These are phyloP conservation scores for Saitozyma podzolica DNA, from an alignment of 768 basidiomycete genomes.

Conservation along the genomic window DNA sequence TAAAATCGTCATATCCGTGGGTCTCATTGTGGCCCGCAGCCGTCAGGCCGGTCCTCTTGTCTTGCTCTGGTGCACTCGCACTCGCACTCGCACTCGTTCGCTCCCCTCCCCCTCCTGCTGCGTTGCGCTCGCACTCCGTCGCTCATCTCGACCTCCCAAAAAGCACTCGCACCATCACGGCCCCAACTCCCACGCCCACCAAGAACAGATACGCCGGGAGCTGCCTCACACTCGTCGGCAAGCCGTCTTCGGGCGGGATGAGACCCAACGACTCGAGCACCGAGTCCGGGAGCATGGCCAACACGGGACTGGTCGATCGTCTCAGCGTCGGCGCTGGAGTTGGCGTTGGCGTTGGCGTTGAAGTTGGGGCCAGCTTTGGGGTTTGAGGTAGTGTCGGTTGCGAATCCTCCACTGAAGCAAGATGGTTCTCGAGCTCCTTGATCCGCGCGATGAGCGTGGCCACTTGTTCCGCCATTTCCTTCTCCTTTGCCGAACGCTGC, in stretches of 20 bases:
- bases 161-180: constrained; percentile 36
- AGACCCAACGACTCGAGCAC: constrained; percentile 16
- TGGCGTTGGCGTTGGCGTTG: background rate
- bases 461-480: constrained; percentile 28
- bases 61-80: too few relatives aligned
- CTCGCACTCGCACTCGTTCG: too few relatives aligned
- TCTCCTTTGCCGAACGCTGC: constrained; percentile 9
- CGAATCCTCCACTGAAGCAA: constrained; percentile 14
- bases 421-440: constrained; percentile 25
- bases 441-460: constrained; percentile 18
- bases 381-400: background rate
- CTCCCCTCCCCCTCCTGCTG: too few relatives aligned
- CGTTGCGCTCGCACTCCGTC: background rate
- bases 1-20: too few relatives aligned
- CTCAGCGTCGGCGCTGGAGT: constrained; percentile 2
- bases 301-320: constrained; percentile 17
- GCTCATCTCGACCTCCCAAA: constrained; percentile 17
- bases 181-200: constrained; percentile 46
- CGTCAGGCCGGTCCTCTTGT: too few relatives aligned
- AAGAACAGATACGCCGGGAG: constrained; percentile 44
- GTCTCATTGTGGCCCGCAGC: too few relatives aligned
- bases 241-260: constrained; percentile 19
- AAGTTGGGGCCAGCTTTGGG: background rate
- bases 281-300: constrained; percentile 14
- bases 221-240: constrained; percentile 35